phyloP scores from a whole-genome alignment of 2,329 filamentous ascomycete genomes.

The Penicillium sp. region DNA sequence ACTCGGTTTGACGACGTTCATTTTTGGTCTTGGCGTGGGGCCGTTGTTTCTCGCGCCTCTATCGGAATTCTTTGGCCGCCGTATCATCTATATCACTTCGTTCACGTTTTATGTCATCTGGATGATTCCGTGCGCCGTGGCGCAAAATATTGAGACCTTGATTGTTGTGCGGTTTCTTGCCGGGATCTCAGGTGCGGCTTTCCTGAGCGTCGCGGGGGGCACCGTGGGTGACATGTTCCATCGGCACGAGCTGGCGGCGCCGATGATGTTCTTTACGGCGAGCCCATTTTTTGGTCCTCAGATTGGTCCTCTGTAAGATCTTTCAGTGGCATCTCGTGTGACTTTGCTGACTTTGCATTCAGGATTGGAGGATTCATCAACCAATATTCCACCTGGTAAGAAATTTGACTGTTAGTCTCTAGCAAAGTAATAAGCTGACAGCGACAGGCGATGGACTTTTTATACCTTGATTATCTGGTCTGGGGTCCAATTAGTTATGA shows the following conservation, averaged over 20 bases:
- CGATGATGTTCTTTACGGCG: conserved; percentile 81
- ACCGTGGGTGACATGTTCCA: conserved; percentile 79
- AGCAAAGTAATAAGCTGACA: background rate
- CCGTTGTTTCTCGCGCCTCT: conserved; percentile 62
- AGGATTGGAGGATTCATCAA: conserved; percentile 75
- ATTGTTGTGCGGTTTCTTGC: conserved; percentile 71
- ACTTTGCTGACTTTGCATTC: conserved; percentile 29
- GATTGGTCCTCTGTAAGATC: conserved; percentile 48
- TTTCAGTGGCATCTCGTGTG: background rate
- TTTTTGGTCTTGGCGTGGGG: conserved; percentile 68
- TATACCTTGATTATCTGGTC: conserved; percentile 83
- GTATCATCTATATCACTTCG: conserved; percentile 73
- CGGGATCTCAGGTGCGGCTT: conserved; percentile 47
- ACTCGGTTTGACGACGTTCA: conserved; percentile 76
- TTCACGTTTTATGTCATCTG: conserved; percentile 74
- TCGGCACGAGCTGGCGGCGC: conserved; percentile 64
- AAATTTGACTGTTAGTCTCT: background rate
- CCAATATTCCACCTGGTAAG: conserved; percentile 62
- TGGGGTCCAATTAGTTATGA: conserved; percentile 57
- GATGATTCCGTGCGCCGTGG: conserved; percentile 76
- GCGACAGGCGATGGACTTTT: conserved; percentile 67
- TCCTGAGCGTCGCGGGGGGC: conserved; percentile 69
- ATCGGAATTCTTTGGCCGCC: conserved; percentile 76
- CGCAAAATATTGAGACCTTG: conserved; percentile 77
- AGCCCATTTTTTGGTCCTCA: conserved; percentile 56